phyloP scores from a whole-genome alignment of 139 green algal genomes.

The Tetratostichococcus sp. region DNA sequence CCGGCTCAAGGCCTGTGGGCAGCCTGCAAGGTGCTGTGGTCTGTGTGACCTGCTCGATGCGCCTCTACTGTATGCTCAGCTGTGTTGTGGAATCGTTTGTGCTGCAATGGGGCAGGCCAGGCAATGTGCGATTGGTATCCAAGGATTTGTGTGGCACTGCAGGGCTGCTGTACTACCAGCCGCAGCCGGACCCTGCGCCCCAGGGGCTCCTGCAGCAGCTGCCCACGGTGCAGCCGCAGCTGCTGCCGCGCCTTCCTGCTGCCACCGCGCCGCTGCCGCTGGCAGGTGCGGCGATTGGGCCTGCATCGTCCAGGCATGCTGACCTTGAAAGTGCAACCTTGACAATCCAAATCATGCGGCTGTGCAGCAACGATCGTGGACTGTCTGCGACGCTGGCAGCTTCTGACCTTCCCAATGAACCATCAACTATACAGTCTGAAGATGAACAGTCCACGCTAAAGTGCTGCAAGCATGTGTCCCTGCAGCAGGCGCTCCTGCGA shows the following conservation, averaged over 20 bases:
- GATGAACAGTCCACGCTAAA: background rate
- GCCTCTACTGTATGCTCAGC: no score
- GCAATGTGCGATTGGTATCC: no score
- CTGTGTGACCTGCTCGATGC: no score
- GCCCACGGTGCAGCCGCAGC: background rate
- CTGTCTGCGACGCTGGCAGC: no score
- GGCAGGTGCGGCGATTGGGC: background rate
- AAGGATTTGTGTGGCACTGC: background rate
- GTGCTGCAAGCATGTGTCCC: background rate
- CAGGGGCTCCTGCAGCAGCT: background rate
- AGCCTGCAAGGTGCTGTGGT: background rate
- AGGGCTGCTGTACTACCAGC: conserved; percentile 17
- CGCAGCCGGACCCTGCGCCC: background rate
- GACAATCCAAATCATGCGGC: no score
- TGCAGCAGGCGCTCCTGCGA: no score
- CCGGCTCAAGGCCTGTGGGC: background rate
- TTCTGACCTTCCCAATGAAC: no score
- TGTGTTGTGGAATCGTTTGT: no score
- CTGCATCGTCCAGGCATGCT: background rate
- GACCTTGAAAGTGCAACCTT: no score
- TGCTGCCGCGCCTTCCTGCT: background rate
- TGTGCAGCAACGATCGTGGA: no score
- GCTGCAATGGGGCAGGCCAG: no score
- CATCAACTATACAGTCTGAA: no score
- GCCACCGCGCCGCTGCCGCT: background rate